A percentile compares a stretch with the other conserved stretches of the same genome.
Conservation (phyloP, 1,139 yeast species). For the Pichia cactophila region DNA sequence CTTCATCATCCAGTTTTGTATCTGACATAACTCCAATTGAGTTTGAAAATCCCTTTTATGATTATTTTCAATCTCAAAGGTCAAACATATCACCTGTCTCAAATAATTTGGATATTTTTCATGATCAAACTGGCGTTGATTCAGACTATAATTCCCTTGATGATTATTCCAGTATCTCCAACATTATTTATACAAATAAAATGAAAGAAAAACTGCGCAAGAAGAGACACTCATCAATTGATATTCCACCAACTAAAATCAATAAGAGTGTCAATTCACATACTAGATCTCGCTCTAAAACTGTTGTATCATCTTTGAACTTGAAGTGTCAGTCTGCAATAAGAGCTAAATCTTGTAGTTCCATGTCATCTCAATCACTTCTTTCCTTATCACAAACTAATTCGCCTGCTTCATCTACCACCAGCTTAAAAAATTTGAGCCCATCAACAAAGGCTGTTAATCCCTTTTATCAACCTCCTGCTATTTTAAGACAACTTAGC, state of each 20-base stretch:
- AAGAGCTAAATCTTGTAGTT: neutral
- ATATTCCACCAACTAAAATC: neutral
- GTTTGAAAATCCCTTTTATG: neutral
- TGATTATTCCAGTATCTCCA: conserved; percentile 10
- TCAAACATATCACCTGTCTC: neutral
- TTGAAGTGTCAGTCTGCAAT: neutral
- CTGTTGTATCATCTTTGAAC: neutral
- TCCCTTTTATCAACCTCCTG: conserved; percentile 24
- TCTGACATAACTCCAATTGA: neutral
- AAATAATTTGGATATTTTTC: neutral
- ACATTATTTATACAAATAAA: conserved; percentile 10
- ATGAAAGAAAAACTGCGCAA: conserved; percentile 11
- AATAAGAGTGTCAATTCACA: neutral
- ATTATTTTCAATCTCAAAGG: neutral
- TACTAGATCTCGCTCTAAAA: conserved; percentile 6
- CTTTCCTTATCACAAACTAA: neutral
- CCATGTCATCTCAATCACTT: neutral
- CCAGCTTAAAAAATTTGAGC: neutral
- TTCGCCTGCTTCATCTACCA: neutral
- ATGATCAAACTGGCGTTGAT: neutral
- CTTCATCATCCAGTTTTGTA: neutral
- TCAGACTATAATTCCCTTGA: conserved; percentile 7
- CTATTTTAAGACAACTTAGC: conserved; percentile 16
- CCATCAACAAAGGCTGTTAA: conserved; percentile 15
- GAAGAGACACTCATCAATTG: conserved; percentile 8